Evolutionary conservation across 2,329 filamentous ascomycete genomes (phyloP).

Genomic region (Alternaria sp.): DNA sequence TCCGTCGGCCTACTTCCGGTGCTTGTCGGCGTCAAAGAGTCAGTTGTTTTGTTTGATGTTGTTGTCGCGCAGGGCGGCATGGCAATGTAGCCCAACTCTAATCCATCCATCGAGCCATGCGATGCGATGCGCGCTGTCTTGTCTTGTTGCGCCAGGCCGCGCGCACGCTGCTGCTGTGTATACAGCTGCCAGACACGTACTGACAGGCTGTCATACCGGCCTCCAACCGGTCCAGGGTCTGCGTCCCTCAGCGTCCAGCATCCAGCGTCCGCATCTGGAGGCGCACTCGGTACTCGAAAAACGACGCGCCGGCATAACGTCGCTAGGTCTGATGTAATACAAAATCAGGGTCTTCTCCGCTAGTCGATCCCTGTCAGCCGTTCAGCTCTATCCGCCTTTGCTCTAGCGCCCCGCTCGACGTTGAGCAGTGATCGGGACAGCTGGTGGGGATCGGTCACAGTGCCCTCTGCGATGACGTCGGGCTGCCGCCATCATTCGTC

Average conservation of each 20-base stretch:
- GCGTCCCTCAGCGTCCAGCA: not conserved
- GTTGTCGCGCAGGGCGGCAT: not conserved
- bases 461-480: constrained; percentile 24
- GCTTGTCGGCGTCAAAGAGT: constrained; percentile 4
- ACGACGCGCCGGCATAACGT: constrained; percentile 22
- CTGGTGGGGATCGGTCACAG: constrained; percentile 22
- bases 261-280: not conserved
- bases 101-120: too few relatives aligned
- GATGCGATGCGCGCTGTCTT: too few relatives aligned
- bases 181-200: too few relatives aligned
- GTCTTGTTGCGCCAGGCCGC: too few relatives aligned
- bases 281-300: constrained; percentile 23
- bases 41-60: constrained; percentile 5
- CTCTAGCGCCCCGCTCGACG: constrained; percentile 13
- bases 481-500: constrained; percentile 1
- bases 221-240: not conserved
- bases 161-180: not conserved
- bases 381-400: not conserved
- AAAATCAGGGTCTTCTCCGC: constrained; percentile 33
- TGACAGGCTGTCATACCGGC: not conserved
- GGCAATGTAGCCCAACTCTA: too few relatives aligned
- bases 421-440: constrained; percentile 24
- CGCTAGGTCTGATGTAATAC: constrained; percentile 32
- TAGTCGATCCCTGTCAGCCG: constrained; percentile 12
- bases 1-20: constrained; percentile 6